Evolutionary conservation across 1,284 basidiomycete species (phyloP).

Genomic region (Ceratobasidium sp.): DNA sequence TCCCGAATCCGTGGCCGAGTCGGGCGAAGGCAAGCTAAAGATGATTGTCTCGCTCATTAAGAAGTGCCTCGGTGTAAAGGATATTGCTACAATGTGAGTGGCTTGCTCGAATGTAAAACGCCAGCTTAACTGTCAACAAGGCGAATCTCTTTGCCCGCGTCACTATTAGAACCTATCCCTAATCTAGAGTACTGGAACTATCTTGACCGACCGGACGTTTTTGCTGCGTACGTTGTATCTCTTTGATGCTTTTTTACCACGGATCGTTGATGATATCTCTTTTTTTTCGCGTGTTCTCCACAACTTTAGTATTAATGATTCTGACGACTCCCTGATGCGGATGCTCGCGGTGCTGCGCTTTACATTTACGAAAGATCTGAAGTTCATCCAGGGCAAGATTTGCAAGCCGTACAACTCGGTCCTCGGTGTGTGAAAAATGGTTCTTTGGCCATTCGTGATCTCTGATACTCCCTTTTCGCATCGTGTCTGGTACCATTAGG

Average conservation of each 20-base stretch:
- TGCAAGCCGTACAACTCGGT: conserved; percentile 98
- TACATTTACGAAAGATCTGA: conserved; percentile 94
- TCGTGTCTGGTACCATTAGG: neutral
- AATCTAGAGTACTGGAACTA: conserved; percentile 98
- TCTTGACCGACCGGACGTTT: conserved; percentile 92
- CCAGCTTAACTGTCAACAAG: conserved; percentile 58
- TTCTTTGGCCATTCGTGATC: conserved; percentile 34
- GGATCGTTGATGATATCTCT: neutral
- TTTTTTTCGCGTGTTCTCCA: neutral
- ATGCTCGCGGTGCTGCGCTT: conserved; percentile 94
- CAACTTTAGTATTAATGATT: conserved; percentile 83
- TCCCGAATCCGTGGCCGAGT: conserved; percentile 26
- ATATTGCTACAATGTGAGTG: conserved; percentile 88
- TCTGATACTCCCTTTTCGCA: conserved; percentile 50
- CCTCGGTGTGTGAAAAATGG: conserved; percentile 64
- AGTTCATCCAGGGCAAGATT: conserved; percentile 90
- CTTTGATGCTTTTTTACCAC: no score
- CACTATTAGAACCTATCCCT: conserved; percentile 89
- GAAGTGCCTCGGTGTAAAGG: conserved; percentile 89
- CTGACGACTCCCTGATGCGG: conserved; percentile 89
- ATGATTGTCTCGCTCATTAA: conserved; percentile 91
- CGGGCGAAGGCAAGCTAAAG: conserved; percentile 83
- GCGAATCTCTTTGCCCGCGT: conserved; percentile 90
- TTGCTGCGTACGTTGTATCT: conserved; percentile 78
- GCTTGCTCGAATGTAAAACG: conserved; percentile 13